Evolutionary conservation across 345 rosid species (phyloP), one percentile per base, ranked within the genome.

Genomic region (Isatis tinctoria): DNA sequence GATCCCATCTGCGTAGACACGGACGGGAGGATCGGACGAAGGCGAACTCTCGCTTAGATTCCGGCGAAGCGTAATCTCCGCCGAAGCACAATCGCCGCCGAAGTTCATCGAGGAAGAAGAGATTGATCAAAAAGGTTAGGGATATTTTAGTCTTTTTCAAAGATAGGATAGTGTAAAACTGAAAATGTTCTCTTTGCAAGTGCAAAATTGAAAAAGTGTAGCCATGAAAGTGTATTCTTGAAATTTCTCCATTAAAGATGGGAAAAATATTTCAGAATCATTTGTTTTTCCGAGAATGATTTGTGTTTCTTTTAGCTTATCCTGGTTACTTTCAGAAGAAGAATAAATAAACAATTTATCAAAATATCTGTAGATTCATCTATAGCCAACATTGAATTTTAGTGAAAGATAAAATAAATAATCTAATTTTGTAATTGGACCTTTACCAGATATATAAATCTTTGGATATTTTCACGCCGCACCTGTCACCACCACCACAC

Each of bases 401-500:
- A 8, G 8, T n/a, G 7, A 13, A 11, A 30, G 2, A 17, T 8
- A 7, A 17, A 10, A 65, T 4, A 18, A 47, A 36, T 35, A 14
- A 39, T 51, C 11, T 51, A 72, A 8, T 17, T 6, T 17, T 51
- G 49, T 51, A 13, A 67, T 52, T 40, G 36, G 22, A 72, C 39
- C 24, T 14, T 52, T 6, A 54, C 16, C 30, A 54, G 30, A 67
- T 8, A 57, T 56, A 49, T 72, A 30, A 45, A 63, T 53, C 16
- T 2, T 43, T 1, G 16, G 48, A 33, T n/a, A 54, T 36, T 59
- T 47, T 40, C 61, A 74, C 53, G 67, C 41, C 32, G 36, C 52
- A 58, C 48, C 49, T 17, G 28, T 59, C n/a, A n/a, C n/a, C 66
- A 45, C 65, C 65, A 35, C 54, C 37, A 59, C 60, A 74, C 78